A percentile compares a stretch with the other conserved stretches of the same genome.
Evolutionary conservation across 192 early-diverging fungal genomes (phyloP).

Genomic region (Piromyces finnis): DNA sequence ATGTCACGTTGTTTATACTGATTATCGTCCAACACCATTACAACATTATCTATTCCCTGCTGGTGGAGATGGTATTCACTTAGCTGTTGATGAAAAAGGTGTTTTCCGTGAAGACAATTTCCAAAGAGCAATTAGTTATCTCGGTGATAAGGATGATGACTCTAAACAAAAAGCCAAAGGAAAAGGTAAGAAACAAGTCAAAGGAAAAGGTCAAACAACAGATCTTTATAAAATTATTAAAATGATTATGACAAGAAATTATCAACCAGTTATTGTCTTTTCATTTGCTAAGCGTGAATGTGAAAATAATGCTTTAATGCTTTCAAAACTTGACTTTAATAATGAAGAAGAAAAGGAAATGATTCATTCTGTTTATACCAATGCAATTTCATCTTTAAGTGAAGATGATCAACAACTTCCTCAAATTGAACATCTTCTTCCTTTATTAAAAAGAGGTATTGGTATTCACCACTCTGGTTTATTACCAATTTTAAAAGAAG

Average conservation of each 20-base stretch:
- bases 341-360: conserved; percentile 62
- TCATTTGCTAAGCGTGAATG: conserved; percentile 88
- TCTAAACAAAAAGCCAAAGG: neutral
- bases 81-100: conserved; percentile 92
- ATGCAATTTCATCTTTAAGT: conserved; percentile 63
- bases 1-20: conserved; percentile 97
- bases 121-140: conserved; percentile 61
- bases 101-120: conserved; percentile 91
- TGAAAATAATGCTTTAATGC: conserved; percentile 72
- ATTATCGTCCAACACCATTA: conserved; percentile 88
- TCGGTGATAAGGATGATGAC: conserved; percentile 22
- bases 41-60: conserved; percentile 93
- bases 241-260: conserved; percentile 86
- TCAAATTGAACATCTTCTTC: conserved; percentile 84
- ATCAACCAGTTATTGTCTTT: conserved; percentile 97
- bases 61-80: conserved; percentile 79
- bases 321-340: conserved; percentile 90
- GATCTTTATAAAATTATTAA: conserved; percentile 90
- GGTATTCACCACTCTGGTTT: conserved; percentile 95
- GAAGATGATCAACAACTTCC: conserved; percentile 83
- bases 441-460: conserved; percentile 77
- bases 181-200: conserved; percentile 25
- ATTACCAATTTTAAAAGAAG: conserved; percentile 89
- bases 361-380: conserved; percentile 66
- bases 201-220: conserved; percentile 21